Evolutionary conservation across 306 rosid genomes (phyloP), one percentile per base, ranked within the genome.

Genomic region (Oxytropis ochrocephala): DNA sequence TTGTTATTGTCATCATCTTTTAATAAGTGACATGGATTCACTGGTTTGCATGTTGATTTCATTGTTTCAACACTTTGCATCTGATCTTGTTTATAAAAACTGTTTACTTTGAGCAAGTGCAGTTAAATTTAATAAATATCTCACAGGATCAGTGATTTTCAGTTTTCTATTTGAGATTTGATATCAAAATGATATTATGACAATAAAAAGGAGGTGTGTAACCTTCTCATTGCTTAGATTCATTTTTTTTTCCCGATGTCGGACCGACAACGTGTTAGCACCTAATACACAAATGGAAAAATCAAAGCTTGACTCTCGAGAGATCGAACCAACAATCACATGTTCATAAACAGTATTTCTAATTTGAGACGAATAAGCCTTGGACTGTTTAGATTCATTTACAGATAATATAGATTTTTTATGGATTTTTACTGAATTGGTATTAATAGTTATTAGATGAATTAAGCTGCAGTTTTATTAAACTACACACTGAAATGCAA

Each of bases 1-100:
- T 46, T 51, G 49, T 66, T 43, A 10, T 48, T 59, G 17, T 0
- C 55, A 42, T 44, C 33, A 56, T 32, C 49, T 53, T 43, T 49
- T 18, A 51, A 30, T 77, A 69, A 77, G 53, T 69, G 66, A 53
- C 65, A 49, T 17, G 52, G 56, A 41, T 19, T 41, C 33, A 44
- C 44, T 33, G 43, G 14, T 43, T 76, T 1, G 16, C 36, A 16
- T 76, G 59, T 42, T 51, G 51, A 4, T 76, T 38, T 50, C 11
- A 42, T 43, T 52, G 43, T 76, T 50, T 46, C n/a, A 5, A 2
- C 48, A 42, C 55, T 27, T 19, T 53, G 17, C 17, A 16, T 53
- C 64, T 8, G 6, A 12, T 52, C 50, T 69, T 50, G 70, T 50
- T 49, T 33, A 41, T 27, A 39, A 41, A 33, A 59, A 50, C 1